Evolutionary conservation across 202 grass and related monocot species (phyloP).

Genomic region (Setaria viridis): DNA sequence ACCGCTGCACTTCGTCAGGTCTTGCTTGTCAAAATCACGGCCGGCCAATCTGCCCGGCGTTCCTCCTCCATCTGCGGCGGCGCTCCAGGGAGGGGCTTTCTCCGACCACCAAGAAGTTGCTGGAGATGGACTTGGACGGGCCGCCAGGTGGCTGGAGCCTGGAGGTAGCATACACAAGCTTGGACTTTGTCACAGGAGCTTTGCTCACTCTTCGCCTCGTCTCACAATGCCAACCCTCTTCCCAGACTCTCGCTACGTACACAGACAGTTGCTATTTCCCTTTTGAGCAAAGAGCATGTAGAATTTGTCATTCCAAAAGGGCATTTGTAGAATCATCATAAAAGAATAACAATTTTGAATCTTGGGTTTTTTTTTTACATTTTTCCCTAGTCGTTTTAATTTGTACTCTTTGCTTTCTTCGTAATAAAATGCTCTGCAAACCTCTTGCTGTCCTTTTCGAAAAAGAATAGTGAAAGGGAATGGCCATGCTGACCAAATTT

Average conservation of each 20-base stretch:
- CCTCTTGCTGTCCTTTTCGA: no score
- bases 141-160: not conserved
- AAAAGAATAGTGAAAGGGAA: not conserved
- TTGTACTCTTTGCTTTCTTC: no score
- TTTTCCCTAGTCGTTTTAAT: no score
- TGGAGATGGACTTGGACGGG: not conserved
- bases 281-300: not conserved
- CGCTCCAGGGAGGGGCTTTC: not conserved
- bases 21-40: not conserved
- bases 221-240: not conserved
- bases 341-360: not conserved
- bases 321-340: not conserved
- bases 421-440: no score
- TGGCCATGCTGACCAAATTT: not conserved
- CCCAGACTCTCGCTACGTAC: not conserved
- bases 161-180: not conserved
- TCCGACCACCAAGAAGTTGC: not conserved
- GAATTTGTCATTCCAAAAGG: not conserved
- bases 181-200: not conserved
- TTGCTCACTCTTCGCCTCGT: not conserved
- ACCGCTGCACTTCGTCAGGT: not conserved
- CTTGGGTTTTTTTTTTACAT: not conserved
- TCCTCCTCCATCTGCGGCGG: conserved; percentile 29
- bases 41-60: not conserved
- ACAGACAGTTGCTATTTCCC: no score